A percentile compares a stretch with the other conserved stretches of the same genome.
phyloP scores from a whole-genome alignment of 352 stramenopile species.

The Poterioochromonas sp. region DNA sequence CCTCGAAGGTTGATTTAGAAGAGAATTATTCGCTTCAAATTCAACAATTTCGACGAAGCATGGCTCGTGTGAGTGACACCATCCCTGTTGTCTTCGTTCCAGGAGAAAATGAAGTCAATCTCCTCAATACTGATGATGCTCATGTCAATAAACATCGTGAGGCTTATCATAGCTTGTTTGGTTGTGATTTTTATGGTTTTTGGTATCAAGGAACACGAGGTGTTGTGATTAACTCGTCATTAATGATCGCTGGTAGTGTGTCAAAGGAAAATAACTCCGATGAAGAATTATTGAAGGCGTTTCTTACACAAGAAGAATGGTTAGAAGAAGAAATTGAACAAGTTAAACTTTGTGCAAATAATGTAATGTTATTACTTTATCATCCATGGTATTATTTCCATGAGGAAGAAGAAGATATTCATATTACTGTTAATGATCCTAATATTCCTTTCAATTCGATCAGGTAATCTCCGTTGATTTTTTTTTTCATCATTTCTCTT shows the following conservation, averaged over 20 bases:
- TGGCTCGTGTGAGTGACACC: slow-evolving; percentile 52
- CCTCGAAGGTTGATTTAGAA: slow-evolving; percentile 44
- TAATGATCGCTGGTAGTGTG: background rate
- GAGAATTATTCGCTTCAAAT: slow-evolving; percentile 49
- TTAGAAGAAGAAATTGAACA: slow-evolving; percentile 44
- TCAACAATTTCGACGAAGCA: slow-evolving; percentile 24
- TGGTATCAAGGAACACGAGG: slow-evolving; percentile 56
- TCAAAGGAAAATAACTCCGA: background rate
- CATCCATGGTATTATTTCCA: slow-evolving; percentile 42
- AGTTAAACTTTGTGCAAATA: slow-evolving; percentile 40
- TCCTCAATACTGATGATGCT: too few species aligned
- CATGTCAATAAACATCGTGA: background rate
- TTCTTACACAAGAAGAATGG: slow-evolving; percentile 42
- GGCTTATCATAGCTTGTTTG: slow-evolving; percentile 31
- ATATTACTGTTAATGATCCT: background rate
- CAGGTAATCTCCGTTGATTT: too few species aligned
- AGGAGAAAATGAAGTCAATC: slow-evolving; percentile 43
- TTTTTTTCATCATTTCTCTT: background rate
- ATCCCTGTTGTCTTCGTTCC: slow-evolving; percentile 62
- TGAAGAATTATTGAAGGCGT: background rate
- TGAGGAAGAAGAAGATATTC: slow-evolving; percentile 35
- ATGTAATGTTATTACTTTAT: slow-evolving; percentile 39
- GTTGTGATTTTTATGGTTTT: slow-evolving; percentile 56
- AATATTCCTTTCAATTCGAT: background rate
- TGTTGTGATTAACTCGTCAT: slow-evolving; percentile 47